Evolutionary conservation across 208 protist species (phyloP), one percentile per base, ranked within the genome.

Genomic region (Leptomonas seymouri): DNA sequence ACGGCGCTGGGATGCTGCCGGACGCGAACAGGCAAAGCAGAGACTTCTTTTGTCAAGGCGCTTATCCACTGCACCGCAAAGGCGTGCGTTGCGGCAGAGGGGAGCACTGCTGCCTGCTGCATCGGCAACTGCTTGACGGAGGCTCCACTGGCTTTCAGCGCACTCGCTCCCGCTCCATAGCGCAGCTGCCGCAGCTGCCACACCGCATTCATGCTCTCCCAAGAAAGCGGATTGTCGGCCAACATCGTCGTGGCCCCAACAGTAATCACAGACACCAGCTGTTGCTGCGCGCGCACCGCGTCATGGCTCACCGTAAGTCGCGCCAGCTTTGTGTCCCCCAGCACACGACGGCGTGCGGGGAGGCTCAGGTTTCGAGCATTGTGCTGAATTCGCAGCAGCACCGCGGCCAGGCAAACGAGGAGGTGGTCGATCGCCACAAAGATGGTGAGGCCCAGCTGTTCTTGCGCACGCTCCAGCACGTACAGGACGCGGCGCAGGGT

Each of bases 121-220:
- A 28, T 30, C 25, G 20, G 36, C 39, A 7, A 49, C 44, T 9
- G 42, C 44, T 15, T 4, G 21, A 25, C 34, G 7, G 6, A 18
- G n/a, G 25, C 50, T 28, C 18, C 2, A 18, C 12, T 48, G 44
- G 11, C 12, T 15, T 48, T 48, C 18, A 48, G 18, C 3, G 18
- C 12, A 4, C 3, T 15, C 20, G 44, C 44, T 2, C 18, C 20
- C 11, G 20, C 44, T 15, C 18, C 44, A 30, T 25, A 36, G 3
- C 54, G 56, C 28, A 73, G 63, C 25, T 73, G 71, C 36, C 31
- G 59, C 61, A 71, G 25, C 65, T 75, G 69, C 78, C 78, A 84
- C 49, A 44, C 41, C 3, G 34, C 66, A 9, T 42, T 54, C 42
- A 70, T 53, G 41, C 70, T 41, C 30, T 77, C 72, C 50, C 66